These are phyloP conservation scores for Prunus mume DNA, from an alignment of 306 rosid genomes.

Conservation along the genomic window DNA sequence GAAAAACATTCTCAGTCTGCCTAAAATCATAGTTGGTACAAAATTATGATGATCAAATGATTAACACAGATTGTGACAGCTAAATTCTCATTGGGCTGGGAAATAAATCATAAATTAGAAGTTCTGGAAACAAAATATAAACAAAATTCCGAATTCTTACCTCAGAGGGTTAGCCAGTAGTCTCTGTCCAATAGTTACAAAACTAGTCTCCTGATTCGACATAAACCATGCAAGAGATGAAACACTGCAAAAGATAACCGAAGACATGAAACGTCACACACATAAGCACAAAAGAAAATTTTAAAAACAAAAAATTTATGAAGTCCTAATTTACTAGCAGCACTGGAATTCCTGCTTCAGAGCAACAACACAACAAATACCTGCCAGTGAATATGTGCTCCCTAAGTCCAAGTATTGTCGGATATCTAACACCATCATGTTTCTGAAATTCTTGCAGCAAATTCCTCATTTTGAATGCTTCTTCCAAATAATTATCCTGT, in stretches of 20 bases:
- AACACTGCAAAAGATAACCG: slow-evolving; percentile 63
- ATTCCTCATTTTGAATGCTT: slow-evolving; percentile 99
- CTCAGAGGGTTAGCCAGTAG: slow-evolving; percentile 85
- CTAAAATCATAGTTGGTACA: neutral
- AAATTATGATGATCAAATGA: neutral
- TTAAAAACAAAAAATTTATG: neutral
- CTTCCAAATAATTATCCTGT: slow-evolving; percentile 97
- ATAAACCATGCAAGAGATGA: slow-evolving; percentile 98
- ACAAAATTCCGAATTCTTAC: slow-evolving; percentile 35
- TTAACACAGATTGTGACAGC: neutral
- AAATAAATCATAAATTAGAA: neutral
- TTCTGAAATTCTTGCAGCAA: slow-evolving; percentile 78
- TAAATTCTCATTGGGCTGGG: neutral
- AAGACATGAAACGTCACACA: slow-evolving; percentile 13
- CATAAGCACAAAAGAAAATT: neutral
- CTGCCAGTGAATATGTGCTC: slow-evolving; percentile 98
- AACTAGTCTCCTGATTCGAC: slow-evolving; percentile 94
- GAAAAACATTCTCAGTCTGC: neutral
- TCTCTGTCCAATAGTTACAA: slow-evolving; percentile 97
- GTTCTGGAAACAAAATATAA: neutral
- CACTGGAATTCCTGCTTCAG: slow-evolving; percentile 20
- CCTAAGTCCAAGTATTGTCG: slow-evolving; percentile 94
- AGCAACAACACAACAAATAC: slow-evolving; percentile 40
- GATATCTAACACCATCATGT: slow-evolving; percentile 65
- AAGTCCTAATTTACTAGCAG: slow-evolving; percentile 20